Evolutionary conservation across 2,329 filamentous ascomycete genomes (phyloP).

Genomic region (Hypoxylon sp.): DNA sequence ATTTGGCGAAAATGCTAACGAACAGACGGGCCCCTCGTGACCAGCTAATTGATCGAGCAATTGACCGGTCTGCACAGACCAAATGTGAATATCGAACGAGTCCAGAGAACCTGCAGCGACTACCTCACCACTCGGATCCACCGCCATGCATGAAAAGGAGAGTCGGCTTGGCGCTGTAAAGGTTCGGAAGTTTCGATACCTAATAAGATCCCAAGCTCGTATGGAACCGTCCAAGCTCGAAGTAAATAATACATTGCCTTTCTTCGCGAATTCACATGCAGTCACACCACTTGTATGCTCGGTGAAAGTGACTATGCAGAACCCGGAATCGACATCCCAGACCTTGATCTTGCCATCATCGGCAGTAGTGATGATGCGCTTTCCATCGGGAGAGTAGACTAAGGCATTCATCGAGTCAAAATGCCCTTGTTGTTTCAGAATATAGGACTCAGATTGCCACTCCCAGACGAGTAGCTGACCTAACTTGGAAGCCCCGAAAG

Average conservation of each 20-base stretch:
- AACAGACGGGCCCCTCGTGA: slow-evolving; percentile 93
- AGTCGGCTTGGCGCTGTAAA: slow-evolving; percentile 94
- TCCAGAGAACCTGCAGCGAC: slow-evolving; percentile 95
- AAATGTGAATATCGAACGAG: slow-evolving; percentile 97
- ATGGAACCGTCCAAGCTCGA: slow-evolving; percentile 95
- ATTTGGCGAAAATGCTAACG: slow-evolving; percentile 89
- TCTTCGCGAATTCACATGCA: slow-evolving; percentile 93
- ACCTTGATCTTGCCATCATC: slow-evolving; percentile 99
- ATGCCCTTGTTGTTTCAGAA: slow-evolving; percentile 97
- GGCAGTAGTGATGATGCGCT: slow-evolving; percentile 91
- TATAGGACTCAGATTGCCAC: slow-evolving; percentile 99
- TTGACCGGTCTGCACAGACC: slow-evolving; percentile 98
- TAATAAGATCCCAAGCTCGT: slow-evolving; percentile 94
- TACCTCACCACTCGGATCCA: slow-evolving; percentile 97
- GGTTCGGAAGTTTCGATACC: slow-evolving; percentile 96
- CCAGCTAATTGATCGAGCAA: slow-evolving; percentile 91
- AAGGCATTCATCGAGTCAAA: slow-evolving; percentile 96
- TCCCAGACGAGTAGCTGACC: slow-evolving; percentile 99
- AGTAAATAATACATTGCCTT: slow-evolving; percentile 96
- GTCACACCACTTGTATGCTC: slow-evolving; percentile 97
- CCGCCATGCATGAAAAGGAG: slow-evolving; percentile 93
- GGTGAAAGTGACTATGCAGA: slow-evolving; percentile 98
- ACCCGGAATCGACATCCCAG: slow-evolving; percentile 96
- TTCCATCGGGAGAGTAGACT: slow-evolving; percentile 93
- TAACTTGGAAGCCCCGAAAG: slow-evolving; percentile 94